Conservation (phyloP, 1,139 yeast genomes). For the Yarrowia galli region DNA sequence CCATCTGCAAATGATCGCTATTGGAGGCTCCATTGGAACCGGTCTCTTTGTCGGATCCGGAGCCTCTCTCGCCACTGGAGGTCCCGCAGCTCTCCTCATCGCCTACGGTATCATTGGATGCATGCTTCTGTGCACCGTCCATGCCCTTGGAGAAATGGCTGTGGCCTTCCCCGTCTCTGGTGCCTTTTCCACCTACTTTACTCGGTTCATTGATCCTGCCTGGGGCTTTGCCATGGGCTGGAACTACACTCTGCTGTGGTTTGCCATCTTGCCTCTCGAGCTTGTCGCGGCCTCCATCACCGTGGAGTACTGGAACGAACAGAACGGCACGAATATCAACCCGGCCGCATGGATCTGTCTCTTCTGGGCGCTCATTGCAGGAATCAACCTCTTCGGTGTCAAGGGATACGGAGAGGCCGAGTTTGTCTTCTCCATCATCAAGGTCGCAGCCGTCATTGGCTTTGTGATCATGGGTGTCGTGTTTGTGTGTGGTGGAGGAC, state of each 20-base stretch:
- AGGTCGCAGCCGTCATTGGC: slow-evolving; percentile 65
- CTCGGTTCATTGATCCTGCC: slow-evolving; percentile 73
- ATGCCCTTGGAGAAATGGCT: slow-evolving; percentile 86
- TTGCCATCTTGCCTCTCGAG: slow-evolving; percentile 75
- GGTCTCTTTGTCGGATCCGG: slow-evolving; percentile 82
- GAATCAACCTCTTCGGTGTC: slow-evolving; percentile 70
- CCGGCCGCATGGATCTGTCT: slow-evolving; percentile 73
- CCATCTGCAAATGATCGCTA: slow-evolving; percentile 72
- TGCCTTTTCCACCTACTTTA: slow-evolving; percentile 74
- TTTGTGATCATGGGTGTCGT: slow-evolving; percentile 69
- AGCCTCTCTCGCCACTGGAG: slow-evolving; percentile 68
- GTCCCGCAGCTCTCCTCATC: slow-evolving; percentile 81
- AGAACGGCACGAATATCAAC: slow-evolving; percentile 53
- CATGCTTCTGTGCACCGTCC: slow-evolving; percentile 76
- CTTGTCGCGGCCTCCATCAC: slow-evolving; percentile 79
- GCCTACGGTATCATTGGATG: slow-evolving; percentile 71
- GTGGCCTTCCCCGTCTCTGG: slow-evolving; percentile 84
- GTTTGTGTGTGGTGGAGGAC: slow-evolving; percentile 73
- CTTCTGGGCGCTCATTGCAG: slow-evolving; percentile 63
- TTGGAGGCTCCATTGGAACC: slow-evolving; percentile 87
- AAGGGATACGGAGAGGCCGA: slow-evolving; percentile 78
- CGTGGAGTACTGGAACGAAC: slow-evolving; percentile 66
- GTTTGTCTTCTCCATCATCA: slow-evolving; percentile 63
- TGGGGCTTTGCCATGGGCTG: slow-evolving; percentile 88
- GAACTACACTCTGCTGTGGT: slow-evolving; percentile 82